Base-by-base conservation (phyloP, 495 filamentous ascomycete species). In the Talaromyces stipitatus region DNA sequence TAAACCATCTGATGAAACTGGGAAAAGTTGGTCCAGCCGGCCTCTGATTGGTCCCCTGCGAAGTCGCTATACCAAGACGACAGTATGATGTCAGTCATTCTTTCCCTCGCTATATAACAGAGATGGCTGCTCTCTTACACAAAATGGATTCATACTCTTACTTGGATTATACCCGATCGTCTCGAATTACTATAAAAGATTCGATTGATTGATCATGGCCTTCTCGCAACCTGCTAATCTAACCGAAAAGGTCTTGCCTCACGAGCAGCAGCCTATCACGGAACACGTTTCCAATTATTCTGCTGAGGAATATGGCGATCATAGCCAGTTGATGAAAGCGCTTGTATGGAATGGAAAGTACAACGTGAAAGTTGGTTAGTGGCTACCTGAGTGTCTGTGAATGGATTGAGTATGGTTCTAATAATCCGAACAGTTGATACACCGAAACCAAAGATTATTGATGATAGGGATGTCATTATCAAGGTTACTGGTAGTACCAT, bases 401-500 rank as follows among this genome's bases (percentile, higher is more conserved):
- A n/a, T n/a, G n/a, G n/a, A n/a, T n/a, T n/a, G n/a, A n/a, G n/a
- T n/a, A n/a, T n/a, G n/a, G n/a, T 29, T 29, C 28, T 29, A 29
- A 29, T 3, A 29, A 9, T n/a, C n/a, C 28, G 9, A 9, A 29
- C 54, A 77, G 82, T 84, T 55, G 77, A 89, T 29, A 79, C 80
- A n/a, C 74, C 82, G 0, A 87, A 85, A 61, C 89, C 91, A 72
- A 52, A 29, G 27, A 78, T 95, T 57, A 69, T 89, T 38, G 88
- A 95, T 60, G 76, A 82, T 30, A 70, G 73, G 29, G 92, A 96
- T 66, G 90, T 91, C 12, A 89, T 97, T 60, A 73, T 95, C 50
- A 90, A 84, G 58, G 82, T 96, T 23, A 96, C 92, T 0, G 90
- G 90, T 1, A 85, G 78, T 57, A 96, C 90, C 0, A 84, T 97